Percentiles rank a stretch among this genome's conserved stretches.
Conservation (phyloP, 495 filamentous ascomycete species). For the Podospora appendiculata region DNA sequence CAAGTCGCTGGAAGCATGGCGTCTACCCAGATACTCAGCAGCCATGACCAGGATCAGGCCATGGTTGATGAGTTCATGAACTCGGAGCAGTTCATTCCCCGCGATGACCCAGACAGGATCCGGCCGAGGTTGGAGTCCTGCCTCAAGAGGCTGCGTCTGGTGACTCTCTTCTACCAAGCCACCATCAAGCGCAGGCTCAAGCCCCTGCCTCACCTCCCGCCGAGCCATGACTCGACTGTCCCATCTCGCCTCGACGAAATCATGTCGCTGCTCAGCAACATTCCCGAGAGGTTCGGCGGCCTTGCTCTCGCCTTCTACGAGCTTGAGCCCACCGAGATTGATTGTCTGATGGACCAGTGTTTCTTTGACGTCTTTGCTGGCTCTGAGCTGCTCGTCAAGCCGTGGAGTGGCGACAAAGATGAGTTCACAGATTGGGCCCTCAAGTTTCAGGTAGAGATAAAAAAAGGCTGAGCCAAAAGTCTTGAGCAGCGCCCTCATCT, state of each 20-base stretch:
- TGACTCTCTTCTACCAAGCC: constrained; percentile 52
- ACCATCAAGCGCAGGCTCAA: constrained; percentile 53
- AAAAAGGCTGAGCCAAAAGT: constrained; percentile 16
- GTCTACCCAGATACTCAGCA: constrained; percentile 8
- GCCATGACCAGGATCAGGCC: constrained; percentile 22
- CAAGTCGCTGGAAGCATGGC: constrained; percentile 15
- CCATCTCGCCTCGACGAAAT: constrained; percentile 36
- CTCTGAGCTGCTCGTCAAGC: constrained; percentile 33
- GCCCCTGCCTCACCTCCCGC: constrained; percentile 34
- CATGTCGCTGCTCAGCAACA: constrained; percentile 26
- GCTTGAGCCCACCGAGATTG: constrained; percentile 36
- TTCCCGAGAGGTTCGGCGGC: constrained; percentile 33
- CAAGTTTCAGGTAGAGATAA: constrained; percentile 41
- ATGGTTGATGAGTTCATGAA: constrained; percentile 51
- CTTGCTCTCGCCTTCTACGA: constrained; percentile 43
- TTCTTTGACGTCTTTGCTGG: constrained; percentile 41
- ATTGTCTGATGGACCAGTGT: constrained; percentile 37
- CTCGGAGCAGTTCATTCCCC: constrained; percentile 44
- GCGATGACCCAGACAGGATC: constrained; percentile 46
- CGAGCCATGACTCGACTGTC: constrained; percentile 15
- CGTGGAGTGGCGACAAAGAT: constrained; percentile 37
- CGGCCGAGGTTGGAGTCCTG: constrained; percentile 48
- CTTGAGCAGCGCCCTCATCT: too few species aligned
- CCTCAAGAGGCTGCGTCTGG: constrained; percentile 48
- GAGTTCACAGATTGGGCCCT: constrained; percentile 42